Percentiles rank a stretch among this genome's conserved stretches.
phyloP scores from a whole-genome alignment of 345 rosid species.

The Abelmoschus esculentus region DNA sequence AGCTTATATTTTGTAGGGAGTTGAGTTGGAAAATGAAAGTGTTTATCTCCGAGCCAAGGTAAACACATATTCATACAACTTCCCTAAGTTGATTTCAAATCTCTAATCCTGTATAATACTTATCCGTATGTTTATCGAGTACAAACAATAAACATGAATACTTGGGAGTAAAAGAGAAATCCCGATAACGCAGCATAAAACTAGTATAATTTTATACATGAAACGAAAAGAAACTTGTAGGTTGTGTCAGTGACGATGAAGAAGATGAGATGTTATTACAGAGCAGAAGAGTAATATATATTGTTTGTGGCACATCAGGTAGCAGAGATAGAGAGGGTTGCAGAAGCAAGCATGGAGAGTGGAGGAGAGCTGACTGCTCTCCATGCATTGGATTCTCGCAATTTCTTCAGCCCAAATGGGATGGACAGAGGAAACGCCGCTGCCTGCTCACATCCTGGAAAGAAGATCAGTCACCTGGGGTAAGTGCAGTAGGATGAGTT shows the following conservation, averaged over 20 bases:
- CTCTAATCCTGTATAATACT: no score
- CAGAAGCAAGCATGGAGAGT: conserved; percentile 61
- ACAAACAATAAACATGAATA: no score
- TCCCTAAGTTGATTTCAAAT: no score
- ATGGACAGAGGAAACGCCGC: conserved; percentile 29
- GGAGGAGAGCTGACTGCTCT: conserved; percentile 65
- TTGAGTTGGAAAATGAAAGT: conserved; percentile 82
- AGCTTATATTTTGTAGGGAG: conserved; percentile 40
- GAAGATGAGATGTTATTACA: no score
- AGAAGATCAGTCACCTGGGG: conserved; percentile 83
- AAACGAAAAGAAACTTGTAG: no score
- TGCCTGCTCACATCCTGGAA: conserved; percentile 53
- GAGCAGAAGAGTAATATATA: no score
- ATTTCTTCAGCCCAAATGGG: conserved; percentile 62
- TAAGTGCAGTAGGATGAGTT: neutral
- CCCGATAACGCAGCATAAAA: no score
- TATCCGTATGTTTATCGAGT: no score
- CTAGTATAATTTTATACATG: no score
- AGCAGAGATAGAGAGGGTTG: conserved; percentile 77
- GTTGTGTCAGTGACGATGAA: no score
- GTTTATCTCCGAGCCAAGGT: conserved; percentile 77
- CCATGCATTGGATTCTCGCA: conserved; percentile 49
- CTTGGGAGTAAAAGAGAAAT: no score
- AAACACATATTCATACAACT: neutral
- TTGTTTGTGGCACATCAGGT: conserved; percentile 29